phyloP scores from a whole-genome alignment of 2,329 filamentous ascomycete genomes.

The Alternaria arborescens region DNA sequence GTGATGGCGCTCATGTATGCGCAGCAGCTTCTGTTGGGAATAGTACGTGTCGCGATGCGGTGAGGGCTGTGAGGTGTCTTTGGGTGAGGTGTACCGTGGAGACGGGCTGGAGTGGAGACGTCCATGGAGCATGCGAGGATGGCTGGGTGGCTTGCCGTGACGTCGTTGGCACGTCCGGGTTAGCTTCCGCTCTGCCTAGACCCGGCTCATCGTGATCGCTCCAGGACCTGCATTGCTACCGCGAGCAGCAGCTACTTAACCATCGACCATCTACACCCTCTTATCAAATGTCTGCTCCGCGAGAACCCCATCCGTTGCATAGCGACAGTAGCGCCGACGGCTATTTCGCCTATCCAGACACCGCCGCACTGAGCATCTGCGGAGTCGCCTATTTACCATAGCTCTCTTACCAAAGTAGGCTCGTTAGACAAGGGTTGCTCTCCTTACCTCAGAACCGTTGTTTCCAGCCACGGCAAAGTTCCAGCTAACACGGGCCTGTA shows the following conservation, averaged over 20 bases:
- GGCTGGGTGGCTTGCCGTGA: conserved; percentile 7
- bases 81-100: conserved; percentile 2
- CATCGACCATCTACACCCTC: background rate
- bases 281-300: background rate
- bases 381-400: background rate
- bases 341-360: background rate
- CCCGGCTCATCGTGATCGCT: background rate
- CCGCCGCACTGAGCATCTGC: background rate
- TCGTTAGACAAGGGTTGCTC: background rate
- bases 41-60: conserved; percentile 3
- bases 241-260: background rate
- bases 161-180: background rate
- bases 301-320: background rate
- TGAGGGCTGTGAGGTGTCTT: conserved; percentile 3
- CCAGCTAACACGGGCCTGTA: conserved; percentile 1
- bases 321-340: background rate
- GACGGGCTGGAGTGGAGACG: conserved; percentile 4
- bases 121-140: background rate
- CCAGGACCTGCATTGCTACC: background rate
- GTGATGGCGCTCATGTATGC: conserved; percentile 36
- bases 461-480: conserved; percentile 5
- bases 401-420: background rate
- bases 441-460: conserved; percentile 1
- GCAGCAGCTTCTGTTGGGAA: conserved; percentile 1
- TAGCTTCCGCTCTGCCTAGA: background rate